Percentiles rank a stretch among this genome's conserved stretches.
These are phyloP conservation scores for Penicillium sp. DNA, from an alignment of 2,329 filamentous ascomycete species.

Conservation along the genomic window DNA sequence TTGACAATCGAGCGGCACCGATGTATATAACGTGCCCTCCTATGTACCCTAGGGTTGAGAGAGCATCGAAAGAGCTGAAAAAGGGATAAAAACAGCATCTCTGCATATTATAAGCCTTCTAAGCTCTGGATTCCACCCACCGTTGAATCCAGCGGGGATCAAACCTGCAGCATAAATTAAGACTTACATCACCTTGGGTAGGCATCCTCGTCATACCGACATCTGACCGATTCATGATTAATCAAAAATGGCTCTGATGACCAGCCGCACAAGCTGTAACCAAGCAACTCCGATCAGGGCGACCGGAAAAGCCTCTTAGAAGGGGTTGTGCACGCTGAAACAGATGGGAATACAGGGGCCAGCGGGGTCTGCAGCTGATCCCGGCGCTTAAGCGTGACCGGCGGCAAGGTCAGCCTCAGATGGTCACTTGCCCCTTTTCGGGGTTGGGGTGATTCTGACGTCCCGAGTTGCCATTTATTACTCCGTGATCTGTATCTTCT, in stretches of 20 bases:
- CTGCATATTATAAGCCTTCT: background rate
- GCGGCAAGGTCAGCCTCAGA: constrained; percentile 19
- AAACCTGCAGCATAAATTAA: background rate
- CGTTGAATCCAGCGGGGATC: background rate
- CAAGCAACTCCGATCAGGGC: constrained; percentile 1
- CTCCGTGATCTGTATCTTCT: background rate
- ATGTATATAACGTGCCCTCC: background rate
- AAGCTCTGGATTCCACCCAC: background rate
- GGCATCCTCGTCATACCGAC: background rate
- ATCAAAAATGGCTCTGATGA: background rate
- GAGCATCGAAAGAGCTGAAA: too few relatives aligned
- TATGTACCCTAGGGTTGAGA: too few relatives aligned
- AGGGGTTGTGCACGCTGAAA: constrained; percentile 1
- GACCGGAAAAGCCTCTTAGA: background rate
- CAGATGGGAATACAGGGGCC: background rate
- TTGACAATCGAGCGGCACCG: background rate
- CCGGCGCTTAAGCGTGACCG: constrained; percentile 23
- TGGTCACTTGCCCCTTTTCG: constrained; percentile 12
- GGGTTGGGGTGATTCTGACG: background rate
- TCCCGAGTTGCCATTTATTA: background rate
- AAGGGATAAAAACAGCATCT: background rate
- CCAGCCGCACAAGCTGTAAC: constrained; percentile 9
- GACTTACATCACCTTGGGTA: background rate
- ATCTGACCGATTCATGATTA: background rate
- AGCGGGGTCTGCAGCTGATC: constrained; percentile 19